Evolutionary conservation across 2,329 filamentous ascomycete genomes (phyloP).

Genomic region (Incumbomyces delicatus): DNA sequence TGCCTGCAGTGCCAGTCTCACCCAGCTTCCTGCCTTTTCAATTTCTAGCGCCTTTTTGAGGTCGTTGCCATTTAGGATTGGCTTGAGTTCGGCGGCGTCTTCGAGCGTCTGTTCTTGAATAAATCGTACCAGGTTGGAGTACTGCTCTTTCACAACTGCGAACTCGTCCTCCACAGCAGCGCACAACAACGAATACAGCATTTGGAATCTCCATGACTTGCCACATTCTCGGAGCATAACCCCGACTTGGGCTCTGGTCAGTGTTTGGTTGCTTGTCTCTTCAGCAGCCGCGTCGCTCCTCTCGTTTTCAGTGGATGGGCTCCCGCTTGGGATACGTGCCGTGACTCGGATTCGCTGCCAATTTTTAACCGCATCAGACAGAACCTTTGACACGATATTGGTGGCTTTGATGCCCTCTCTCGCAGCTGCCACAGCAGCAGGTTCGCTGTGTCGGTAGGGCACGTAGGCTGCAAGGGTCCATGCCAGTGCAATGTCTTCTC

Average conservation of each 20-base stretch:
- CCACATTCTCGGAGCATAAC: conserved; percentile 18
- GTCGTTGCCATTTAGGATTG: conserved; percentile 63
- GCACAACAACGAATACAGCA: conserved; percentile 16
- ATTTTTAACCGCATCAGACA: conserved; percentile 19
- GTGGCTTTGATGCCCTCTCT: conserved; percentile 22
- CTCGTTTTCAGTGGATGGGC: too few relatives aligned
- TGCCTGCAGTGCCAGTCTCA: conserved; percentile 66
- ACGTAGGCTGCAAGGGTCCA: conserved; percentile 22
- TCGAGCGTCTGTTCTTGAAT: conserved; percentile 42
- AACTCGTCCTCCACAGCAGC: conserved; percentile 13
- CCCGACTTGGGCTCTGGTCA: conserved; percentile 19
- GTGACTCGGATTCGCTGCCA: conserved; percentile 10
- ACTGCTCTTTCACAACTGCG: conserved; percentile 25
- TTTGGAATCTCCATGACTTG: conserved; percentile 17
- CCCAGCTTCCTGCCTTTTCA: conserved; percentile 71
- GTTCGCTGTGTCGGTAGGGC: conserved; percentile 12
- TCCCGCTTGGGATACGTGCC: background rate
- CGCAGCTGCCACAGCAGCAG: conserved; percentile 16
- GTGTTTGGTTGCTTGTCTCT: conserved; percentile 9
- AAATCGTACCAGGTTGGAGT: conserved; percentile 44
- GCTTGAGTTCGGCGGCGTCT: conserved; percentile 43
- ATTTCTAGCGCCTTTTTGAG: conserved; percentile 57
- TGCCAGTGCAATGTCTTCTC: conserved; percentile 15
- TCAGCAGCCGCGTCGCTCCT: too few relatives aligned
- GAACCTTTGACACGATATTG: conserved; percentile 19